These are phyloP conservation scores for Pyrus betulifolia DNA, from an alignment of 306 rosid species.

Conservation along the genomic window DNA sequence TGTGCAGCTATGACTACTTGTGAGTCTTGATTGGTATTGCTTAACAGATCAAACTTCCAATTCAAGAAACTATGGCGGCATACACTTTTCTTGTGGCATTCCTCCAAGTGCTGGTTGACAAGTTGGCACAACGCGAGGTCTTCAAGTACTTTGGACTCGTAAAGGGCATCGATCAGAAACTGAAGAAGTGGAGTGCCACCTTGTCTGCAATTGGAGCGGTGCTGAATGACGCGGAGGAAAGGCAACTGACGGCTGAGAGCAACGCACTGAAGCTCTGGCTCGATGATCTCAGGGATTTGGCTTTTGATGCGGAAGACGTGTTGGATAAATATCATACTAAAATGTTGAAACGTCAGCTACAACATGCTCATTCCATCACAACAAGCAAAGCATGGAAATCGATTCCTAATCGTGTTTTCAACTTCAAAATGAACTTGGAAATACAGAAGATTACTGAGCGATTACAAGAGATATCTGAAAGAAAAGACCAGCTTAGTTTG, in stretches of 20 bases:
- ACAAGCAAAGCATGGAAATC: background rate
- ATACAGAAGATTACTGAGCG: background rate
- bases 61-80: background rate
- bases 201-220: background rate
- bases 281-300: slow-evolving; percentile 16
- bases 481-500: background rate
- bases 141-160: background rate
- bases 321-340: slow-evolving; percentile 17
- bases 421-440: background rate
- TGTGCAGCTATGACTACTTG: background rate
- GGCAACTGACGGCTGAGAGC: background rate
- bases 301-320: slow-evolving; percentile 12
- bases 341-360: background rate
- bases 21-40: background rate
- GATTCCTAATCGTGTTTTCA: background rate
- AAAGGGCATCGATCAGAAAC: background rate
- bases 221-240: slow-evolving; percentile 1
- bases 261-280: slow-evolving; percentile 1
- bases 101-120: background rate
- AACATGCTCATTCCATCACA: background rate
- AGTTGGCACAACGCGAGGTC: background rate
- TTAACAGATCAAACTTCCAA: background rate
- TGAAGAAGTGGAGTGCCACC: background rate
- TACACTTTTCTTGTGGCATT: background rate
- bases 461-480: no score